Conservation (phyloP, 495 filamentous ascomycete species). For the Neurospora sp. region DNA sequence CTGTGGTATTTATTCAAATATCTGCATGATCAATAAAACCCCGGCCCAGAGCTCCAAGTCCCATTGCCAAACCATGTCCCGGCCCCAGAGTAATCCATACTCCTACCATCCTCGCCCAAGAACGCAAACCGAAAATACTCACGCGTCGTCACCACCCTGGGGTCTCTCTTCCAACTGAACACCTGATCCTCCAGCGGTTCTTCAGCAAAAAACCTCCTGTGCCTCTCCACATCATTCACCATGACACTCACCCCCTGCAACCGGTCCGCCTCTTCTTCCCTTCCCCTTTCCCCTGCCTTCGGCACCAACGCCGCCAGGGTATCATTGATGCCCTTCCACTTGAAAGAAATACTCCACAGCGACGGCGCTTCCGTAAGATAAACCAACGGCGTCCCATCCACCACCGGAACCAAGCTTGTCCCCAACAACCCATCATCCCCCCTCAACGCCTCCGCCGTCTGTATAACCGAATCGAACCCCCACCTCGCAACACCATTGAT, state of each 20-base stretch:
- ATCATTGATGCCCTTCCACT: constrained; percentile 33
- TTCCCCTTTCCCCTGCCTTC: neutral
- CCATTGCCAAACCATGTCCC: constrained; percentile 22
- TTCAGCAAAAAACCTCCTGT: constrained; percentile 13
- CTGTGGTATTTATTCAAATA: neutral
- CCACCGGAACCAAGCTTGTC: constrained; percentile 48
- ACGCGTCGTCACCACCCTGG: neutral
- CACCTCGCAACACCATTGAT: constrained; percentile 87
- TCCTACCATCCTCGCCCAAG: constrained; percentile 1
- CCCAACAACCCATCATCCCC: constrained; percentile 55
- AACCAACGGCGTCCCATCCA: constrained; percentile 38
- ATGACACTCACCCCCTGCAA: constrained; percentile 17
- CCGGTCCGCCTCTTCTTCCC: neutral
- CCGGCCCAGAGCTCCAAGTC: constrained; percentile 14
- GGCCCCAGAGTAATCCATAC: constrained; percentile 13
- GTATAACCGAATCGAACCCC: constrained; percentile 84
- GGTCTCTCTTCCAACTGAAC: constrained; percentile 12
- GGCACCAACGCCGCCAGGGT: neutral
- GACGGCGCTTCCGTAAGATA: constrained; percentile 9
- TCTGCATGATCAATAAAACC: constrained; percentile 8
- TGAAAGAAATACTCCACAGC: constrained; percentile 36
- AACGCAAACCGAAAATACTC: constrained; percentile 22
- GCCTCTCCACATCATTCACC: constrained; percentile 23
- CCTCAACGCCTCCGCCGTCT: constrained; percentile 61
- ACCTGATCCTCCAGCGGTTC: constrained; percentile 8